Evolutionary conservation across 345 rosid genomes (phyloP).

Genomic region (Alliaria petiolata): DNA sequence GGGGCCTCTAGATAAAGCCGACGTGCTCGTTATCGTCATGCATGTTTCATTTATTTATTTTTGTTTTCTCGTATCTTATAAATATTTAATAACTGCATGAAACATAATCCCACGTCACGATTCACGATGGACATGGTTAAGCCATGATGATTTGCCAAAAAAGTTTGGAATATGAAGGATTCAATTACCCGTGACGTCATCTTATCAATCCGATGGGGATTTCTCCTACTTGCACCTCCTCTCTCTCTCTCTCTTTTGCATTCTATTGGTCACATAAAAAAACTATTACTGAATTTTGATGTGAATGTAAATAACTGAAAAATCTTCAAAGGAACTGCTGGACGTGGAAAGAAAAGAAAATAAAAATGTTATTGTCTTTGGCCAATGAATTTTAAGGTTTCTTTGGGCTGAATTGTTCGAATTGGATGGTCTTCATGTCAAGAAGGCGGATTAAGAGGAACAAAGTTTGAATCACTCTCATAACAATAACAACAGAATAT

Average conservation of each 20-base stretch:
- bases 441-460: too few species aligned
- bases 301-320: too few species aligned
- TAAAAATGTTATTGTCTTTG: too few species aligned
- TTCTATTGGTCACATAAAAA: background rate
- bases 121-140: slow-evolving; percentile 24
- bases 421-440: too few species aligned
- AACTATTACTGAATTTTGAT: too few species aligned
- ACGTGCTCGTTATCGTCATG: slow-evolving; percentile 36
- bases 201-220: background rate
- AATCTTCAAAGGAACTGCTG: too few species aligned
- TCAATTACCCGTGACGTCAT: slow-evolving; percentile 13
- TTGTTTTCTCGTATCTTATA: background rate
- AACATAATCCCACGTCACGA: slow-evolving; percentile 24
- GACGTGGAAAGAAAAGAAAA: too few species aligned
- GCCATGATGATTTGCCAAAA: slow-evolving; percentile 34
- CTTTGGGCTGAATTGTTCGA: too few species aligned
- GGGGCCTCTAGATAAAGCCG: slow-evolving; percentile 33
- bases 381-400: too few species aligned
- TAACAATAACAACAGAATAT: too few species aligned
- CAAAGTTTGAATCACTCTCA: background rate
- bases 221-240: slow-evolving; percentile 1
- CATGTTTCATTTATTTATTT: slow-evolving; percentile 7
- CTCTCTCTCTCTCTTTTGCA: slow-evolving; percentile 8
- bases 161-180: slow-evolving; percentile 24
- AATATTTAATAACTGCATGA: slow-evolving; percentile 15